These are phyloP conservation scores for Sungouiella thailandica DNA, from an alignment of 805 yeast genomes.

Conservation along the genomic window DNA sequence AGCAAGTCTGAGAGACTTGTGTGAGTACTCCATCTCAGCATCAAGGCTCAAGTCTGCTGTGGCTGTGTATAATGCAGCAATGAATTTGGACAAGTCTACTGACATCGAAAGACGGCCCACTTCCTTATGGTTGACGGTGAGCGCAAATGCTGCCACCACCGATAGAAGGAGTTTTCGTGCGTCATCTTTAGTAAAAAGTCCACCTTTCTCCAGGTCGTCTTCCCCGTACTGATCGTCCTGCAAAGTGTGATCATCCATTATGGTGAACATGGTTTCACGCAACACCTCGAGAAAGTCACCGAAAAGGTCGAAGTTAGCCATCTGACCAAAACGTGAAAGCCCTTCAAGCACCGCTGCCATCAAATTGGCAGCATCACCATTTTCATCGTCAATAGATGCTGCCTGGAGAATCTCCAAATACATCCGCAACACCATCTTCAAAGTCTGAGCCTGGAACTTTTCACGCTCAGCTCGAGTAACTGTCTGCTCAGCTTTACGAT, in stretches of 20 bases:
- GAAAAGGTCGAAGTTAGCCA: conserved; percentile 86
- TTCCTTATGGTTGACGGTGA: conserved; percentile 65
- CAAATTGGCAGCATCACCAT: conserved; percentile 47
- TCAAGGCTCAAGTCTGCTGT: conserved; percentile 68
- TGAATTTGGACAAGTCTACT: conserved; percentile 71
- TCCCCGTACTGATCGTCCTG: conserved; percentile 24
- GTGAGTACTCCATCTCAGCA: conserved; percentile 81
- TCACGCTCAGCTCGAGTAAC: conserved; percentile 87
- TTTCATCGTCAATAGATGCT: conserved; percentile 24
- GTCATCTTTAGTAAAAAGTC: conserved; percentile 33
- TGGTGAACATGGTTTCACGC: conserved; percentile 67
- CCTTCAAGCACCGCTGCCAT: conserved; percentile 92
- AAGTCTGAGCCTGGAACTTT: conserved; percentile 74
- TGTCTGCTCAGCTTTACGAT: conserved; percentile 80
- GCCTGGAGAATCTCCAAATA: conserved; percentile 72
- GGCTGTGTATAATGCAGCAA: conserved; percentile 66
- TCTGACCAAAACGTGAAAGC: conserved; percentile 80
- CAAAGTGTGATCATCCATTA: conserved; percentile 38
- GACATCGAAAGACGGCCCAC: conserved; percentile 57
- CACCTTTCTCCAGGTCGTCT: conserved; percentile 21
- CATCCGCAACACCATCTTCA: conserved; percentile 64
- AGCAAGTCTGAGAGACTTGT: conserved; percentile 70
- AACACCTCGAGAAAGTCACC: conserved; percentile 91
- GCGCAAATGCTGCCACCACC: conserved; percentile 84
- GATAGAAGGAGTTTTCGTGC: conserved; percentile 75